phyloP scores from a whole-genome alignment of 164 flowering plant genomes.

The Magnolia sinica region DNA sequence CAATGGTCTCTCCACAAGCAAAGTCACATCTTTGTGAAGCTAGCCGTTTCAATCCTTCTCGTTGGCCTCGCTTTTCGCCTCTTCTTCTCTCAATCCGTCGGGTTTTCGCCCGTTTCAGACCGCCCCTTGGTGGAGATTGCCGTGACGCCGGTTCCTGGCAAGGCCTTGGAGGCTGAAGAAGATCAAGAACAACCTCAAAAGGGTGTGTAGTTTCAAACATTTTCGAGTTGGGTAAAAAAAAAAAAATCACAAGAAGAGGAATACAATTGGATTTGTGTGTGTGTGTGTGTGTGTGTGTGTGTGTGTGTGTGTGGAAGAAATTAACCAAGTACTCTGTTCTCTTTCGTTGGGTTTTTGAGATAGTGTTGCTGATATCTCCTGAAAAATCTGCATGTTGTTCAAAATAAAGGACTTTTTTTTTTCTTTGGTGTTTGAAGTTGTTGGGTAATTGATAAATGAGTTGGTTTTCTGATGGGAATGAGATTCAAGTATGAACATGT shows the following conservation, averaged over 20 bases:
- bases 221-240: not conserved
- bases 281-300: no score
- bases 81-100: slow-evolving; percentile 40
- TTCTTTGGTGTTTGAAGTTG: not conserved
- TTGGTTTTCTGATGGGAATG: not conserved
- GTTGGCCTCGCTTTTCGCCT: slow-evolving; percentile 64
- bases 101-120: slow-evolving; percentile 20
- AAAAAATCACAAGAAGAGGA: not conserved
- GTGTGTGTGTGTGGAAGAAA: no score
- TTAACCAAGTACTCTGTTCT: not conserved
- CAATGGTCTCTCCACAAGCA: slow-evolving; percentile 32
- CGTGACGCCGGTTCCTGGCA: not conserved
- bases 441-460: not conserved
- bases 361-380: not conserved
- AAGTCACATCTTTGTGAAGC: slow-evolving; percentile 44
- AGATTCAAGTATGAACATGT: no score
- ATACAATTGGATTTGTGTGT: not conserved
- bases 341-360: not conserved
- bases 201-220: slow-evolving; percentile 24
- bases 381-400: not conserved
- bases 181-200: slow-evolving; percentile 18
- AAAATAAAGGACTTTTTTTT: not conserved
- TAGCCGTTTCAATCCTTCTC: slow-evolving; percentile 41
- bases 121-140: not conserved
- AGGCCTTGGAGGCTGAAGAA: not conserved